Base-by-base conservation (phyloP, 78 protist genomes). In the Isochrysis galbana region DNA sequence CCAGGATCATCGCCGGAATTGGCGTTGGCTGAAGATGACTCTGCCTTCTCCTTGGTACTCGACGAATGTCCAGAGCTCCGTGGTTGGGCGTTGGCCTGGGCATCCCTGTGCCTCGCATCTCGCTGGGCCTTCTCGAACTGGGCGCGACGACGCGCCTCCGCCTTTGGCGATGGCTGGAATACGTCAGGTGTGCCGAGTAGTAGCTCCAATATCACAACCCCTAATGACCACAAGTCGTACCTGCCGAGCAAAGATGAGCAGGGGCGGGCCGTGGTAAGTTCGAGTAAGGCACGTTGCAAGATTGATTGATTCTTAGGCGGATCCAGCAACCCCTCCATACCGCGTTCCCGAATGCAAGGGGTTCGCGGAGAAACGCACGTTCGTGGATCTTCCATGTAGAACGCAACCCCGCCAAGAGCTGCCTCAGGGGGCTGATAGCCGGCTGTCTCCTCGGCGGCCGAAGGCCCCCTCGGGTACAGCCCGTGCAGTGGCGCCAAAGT, bases 181-280 rank as follows among this genome's bases (percentile, higher is more conserved):
- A 77, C 48, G 34, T 77, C 38, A 11, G 86, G 42, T 29, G n/a
- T 2, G 46, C 48, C 86, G 46, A 77, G 47, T 5, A 77, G 46
- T n/a, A 77, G 86, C 86, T 77, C 86, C 48, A 77, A 46, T 21
- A 77, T 2, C 23, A 77, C 34, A 14, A 77, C 34, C 34, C 86
- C 86, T 14, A 41, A 2, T 5, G 86, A 77, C 86, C 86, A 77
- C 47, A 77, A 46, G 86, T 77, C 86, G 86, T 77, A 77, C 32
- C 41, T n/a, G 72, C 72, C 17, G 10, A 17, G 67, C 32, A 10
- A 17, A 17, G 67, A 54, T 54, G 34, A 14, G 7, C 19, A n/a
- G 39, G 7, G 5, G 34, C 34, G 77, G 77, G 39, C 39, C 39
- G 39, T 10, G 36, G 19, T 69, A 23, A 23, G 34, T n/a, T 14